Base-by-base conservation (phyloP, 2,329 filamentous ascomycete genomes). In the Colletotrichum tamarilloi region DNA sequence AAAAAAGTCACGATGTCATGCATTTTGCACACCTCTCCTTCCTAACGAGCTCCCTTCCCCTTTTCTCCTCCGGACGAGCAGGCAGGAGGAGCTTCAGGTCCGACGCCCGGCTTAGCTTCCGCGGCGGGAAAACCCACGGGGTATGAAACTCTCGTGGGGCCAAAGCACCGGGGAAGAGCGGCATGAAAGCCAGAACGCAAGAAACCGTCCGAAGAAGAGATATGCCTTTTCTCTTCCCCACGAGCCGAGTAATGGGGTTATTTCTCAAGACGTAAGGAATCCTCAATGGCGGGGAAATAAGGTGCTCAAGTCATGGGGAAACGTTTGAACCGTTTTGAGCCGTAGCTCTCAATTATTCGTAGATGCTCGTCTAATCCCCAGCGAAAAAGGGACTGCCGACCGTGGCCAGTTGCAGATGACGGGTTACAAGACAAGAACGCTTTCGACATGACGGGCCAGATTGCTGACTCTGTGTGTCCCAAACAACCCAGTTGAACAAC, bases 111-210 rank as follows among this genome's bases (percentile, higher is more conserved):
- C 26, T 52, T 11, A 28, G 32, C 64, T 68, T 56, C 63, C 49
- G 28, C 60, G 19, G 42, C 42, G 56, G 49, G 70, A 42, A 24
- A 19, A 26, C n/a, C 16, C 38, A 42, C 38, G 38, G 14, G 19
- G 38, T 55, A 46, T 73, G 70, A 65, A 70, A 73, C 71, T 38
- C n/a, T 14, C 26, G 35, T 38, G 19, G 42, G 42, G 60, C 49
- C 60, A 64, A 42, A 70, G 55, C 71, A 73, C 67, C 62, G 67
- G 55, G 71, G 55, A 62, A 62, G n/a, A 46, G 22, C 55, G 66
- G 59, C 46, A 46, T 53, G 28, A 53, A 53, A 14, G 19, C 53
- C 46, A 65, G 38, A 55, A 38, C 16, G 30, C 8, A 49, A 53
- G 30, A 55, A 24, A 14, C 62, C 71, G 22, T 73, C 67, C 28